Percentiles rank a stretch among this genome's conserved stretches.
Evolutionary conservation across 768 basidiomycete species (phyloP).

Genomic region (Chiua virens): DNA sequence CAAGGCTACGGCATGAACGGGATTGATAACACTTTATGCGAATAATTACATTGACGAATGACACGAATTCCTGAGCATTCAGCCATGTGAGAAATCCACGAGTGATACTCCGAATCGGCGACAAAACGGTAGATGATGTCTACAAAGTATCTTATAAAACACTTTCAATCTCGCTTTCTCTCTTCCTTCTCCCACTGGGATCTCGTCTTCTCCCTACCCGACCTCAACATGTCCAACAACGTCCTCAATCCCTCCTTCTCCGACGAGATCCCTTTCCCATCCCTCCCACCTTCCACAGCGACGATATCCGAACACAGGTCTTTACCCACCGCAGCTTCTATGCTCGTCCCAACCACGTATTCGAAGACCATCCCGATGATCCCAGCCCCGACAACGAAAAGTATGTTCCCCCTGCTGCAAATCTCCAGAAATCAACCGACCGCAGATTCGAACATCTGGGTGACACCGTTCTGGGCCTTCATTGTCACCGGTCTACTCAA

Average conservation of each 20-base stretch:
- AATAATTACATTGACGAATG: too few species aligned
- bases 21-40: too few species aligned
- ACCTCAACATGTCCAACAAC: slow-evolving; percentile 1
- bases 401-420: slow-evolving; percentile 37
- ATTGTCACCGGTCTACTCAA: slow-evolving; percentile 64
- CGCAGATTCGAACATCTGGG: slow-evolving; percentile 74
- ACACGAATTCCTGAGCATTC: too few species aligned
- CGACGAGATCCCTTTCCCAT: slow-evolving; percentile 42
- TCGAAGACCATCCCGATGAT: slow-evolving; percentile 72
- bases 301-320: slow-evolving; percentile 49
- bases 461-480: slow-evolving; percentile 68
- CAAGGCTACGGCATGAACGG: too few species aligned
- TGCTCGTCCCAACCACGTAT: slow-evolving; percentile 70
- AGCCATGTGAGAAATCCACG: too few species aligned
- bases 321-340: slow-evolving; percentile 77
- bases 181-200: too few species aligned
- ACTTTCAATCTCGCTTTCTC: neutral
- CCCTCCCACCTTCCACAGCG: slow-evolving; percentile 53
- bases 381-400: slow-evolving; percentile 82
- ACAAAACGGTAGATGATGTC: too few species aligned
- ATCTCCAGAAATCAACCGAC: neutral
- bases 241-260: slow-evolving; percentile 31
- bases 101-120: too few species aligned
- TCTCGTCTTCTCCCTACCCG: neutral
- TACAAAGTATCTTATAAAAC: too few species aligned